Conservation (phyloP, 1,139 yeast genomes). For the Taphrina betulina region DNA sequence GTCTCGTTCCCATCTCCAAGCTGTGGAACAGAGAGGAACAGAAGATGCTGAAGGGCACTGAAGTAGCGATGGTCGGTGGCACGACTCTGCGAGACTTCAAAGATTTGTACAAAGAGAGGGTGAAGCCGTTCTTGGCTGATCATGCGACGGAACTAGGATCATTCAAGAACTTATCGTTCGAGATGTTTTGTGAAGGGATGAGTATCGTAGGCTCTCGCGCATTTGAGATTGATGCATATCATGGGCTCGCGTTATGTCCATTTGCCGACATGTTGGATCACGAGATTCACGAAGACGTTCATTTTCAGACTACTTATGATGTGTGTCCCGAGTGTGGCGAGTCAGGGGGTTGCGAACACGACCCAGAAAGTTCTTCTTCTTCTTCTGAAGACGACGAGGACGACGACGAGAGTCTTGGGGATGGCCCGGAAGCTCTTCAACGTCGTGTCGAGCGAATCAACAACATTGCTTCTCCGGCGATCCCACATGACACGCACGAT, state of each 20-base stretch:
- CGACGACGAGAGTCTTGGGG: conserved; percentile 14
- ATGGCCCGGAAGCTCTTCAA: background rate
- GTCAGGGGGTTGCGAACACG: conserved; percentile 48
- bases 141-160: conserved; percentile 39
- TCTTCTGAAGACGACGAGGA: conserved; percentile 36
- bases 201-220: conserved; percentile 66
- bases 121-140: conserved; percentile 42
- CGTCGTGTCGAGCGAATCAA: too few relatives aligned
- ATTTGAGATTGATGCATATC: conserved; percentile 72
- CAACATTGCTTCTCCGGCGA: too few relatives aligned
- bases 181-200: conserved; percentile 44
- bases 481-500: conserved; percentile 31
- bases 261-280: conserved; percentile 91
- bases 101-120: conserved; percentile 53
- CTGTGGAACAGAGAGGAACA: conserved; percentile 62
- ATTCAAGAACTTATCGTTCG: conserved; percentile 37
- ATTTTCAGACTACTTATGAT: conserved; percentile 67
- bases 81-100: conserved; percentile 52
- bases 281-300: conserved; percentile 57
- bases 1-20: conserved; percentile 54
- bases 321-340: conserved; percentile 77
- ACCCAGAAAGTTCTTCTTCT: conserved; percentile 68
- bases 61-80: conserved; percentile 63
- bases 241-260: conserved; percentile 76
- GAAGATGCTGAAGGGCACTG: conserved; percentile 59